phyloP scores from a whole-genome alignment of 2,329 filamentous ascomycete genomes.

The Mycosphaerella sp. region DNA sequence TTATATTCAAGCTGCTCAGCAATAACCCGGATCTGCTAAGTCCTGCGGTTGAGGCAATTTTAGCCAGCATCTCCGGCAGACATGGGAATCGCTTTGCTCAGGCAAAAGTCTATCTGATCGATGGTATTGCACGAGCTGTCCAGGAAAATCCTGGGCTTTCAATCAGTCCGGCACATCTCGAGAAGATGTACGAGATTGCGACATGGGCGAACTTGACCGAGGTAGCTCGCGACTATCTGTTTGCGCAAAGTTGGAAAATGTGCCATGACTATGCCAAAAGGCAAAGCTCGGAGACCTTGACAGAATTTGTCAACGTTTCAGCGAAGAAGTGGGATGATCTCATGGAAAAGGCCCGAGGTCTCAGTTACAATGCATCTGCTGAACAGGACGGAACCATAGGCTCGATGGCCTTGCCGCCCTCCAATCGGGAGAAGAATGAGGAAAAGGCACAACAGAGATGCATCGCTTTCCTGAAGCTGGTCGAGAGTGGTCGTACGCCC shows the following conservation, averaged over 20 bases:
- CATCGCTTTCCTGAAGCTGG: constrained; percentile 4
- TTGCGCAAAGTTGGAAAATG: constrained; percentile 29
- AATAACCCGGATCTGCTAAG: constrained; percentile 12
- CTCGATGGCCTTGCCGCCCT: constrained; percentile 17
- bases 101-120: constrained; percentile 38
- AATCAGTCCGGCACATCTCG: constrained; percentile 6
- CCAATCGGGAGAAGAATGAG: constrained; percentile 26
- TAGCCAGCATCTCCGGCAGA: constrained; percentile 27
- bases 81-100: constrained; percentile 37
- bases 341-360: not conserved
- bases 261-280: constrained; percentile 13
- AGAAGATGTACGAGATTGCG: constrained; percentile 26
- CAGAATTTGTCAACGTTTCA: constrained; percentile 3
- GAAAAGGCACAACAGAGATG: constrained; percentile 23
- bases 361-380: constrained; percentile 8
- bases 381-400: constrained; percentile 19
- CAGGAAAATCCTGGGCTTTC: constrained; percentile 19
- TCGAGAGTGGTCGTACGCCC: not conserved
- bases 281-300: not conserved
- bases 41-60: constrained; percentile 28
- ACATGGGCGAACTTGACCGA: constrained; percentile 39
- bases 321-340: constrained; percentile 12
- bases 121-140: constrained; percentile 38
- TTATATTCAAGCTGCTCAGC: constrained; percentile 33
- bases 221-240: constrained; percentile 37